phyloP scores from a whole-genome alignment of 371 early-diverging fungal genomes.

The Rhizopus stolonifer region DNA sequence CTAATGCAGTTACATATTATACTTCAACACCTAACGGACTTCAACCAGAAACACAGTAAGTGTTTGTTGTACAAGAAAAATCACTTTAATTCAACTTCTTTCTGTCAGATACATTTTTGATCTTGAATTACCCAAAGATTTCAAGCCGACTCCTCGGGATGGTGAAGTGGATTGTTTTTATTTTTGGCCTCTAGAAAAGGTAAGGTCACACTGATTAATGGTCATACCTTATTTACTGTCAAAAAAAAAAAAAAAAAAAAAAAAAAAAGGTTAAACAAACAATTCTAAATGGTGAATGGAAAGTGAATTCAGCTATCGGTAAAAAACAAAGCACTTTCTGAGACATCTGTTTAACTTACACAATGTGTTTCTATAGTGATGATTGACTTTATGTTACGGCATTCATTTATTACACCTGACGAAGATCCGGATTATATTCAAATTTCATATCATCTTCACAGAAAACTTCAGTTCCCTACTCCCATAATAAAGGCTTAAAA shows the following conservation, averaged over 20 bases:
- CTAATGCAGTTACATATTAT: constrained; percentile 73
- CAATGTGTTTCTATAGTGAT: constrained; percentile 37
- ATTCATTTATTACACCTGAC: constrained; percentile 70
- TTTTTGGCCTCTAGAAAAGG: constrained; percentile 71
- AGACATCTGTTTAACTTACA: background rate
- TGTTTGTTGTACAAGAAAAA: constrained; percentile 1
- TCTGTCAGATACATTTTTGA: constrained; percentile 75
- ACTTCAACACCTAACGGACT: constrained; percentile 55
- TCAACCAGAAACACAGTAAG: constrained; percentile 73
- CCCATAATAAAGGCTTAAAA: constrained; percentile 30
- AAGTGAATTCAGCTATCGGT: constrained; percentile 84
- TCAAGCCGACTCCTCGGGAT: constrained; percentile 75
- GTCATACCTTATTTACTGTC: too few relatives aligned
- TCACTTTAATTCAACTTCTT: background rate
- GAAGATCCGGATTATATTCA: constrained; percentile 82
- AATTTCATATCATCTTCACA: constrained; percentile 64
- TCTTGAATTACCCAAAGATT: constrained; percentile 65
- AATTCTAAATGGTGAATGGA: constrained; percentile 72
- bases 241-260: constrained; percentile 12
- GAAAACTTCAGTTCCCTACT: constrained; percentile 68
- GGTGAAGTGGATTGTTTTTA: constrained; percentile 90
- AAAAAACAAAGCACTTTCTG: background rate
- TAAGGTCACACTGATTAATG: too few relatives aligned
- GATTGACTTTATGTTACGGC: constrained; percentile 85
- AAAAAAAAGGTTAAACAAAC: constrained; percentile 54